Base-by-base conservation (phyloP, 1,139 yeast species). In the Saccharomyces pastorianus region DNA sequence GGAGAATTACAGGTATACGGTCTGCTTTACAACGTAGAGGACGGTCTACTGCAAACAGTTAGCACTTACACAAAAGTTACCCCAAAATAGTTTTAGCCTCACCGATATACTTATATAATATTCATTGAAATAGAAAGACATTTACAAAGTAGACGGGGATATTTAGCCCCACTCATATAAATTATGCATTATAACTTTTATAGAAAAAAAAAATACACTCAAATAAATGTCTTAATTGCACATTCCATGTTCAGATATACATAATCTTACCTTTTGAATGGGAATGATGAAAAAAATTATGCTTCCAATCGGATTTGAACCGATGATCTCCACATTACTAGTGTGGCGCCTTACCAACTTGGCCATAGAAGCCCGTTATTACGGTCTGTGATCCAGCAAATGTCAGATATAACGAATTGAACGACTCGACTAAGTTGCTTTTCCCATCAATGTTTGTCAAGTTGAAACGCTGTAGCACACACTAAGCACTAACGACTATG, bases 1-100 rank as follows among this genome's bases (percentile, higher is more conserved):
- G 83, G 87, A n/a, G 83, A 84, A n/a, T 77, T 93, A 51, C 31
- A 88, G 70, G 87, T 93, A 47, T 85, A 90, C 80, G 98, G 97
- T 1, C 73, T 91, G 71, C 81, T 93, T 60, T 93, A 91, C 72
- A 90, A 91, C 67, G 96, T 90, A 48, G 82, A 80, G 44, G 78
- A 88, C 8, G 99, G 98, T 25, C 76, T 78, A 52, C 76, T 91
- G 48, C 75, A 73, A 55, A 71, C 70, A 58, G 67, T 78, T 34
- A 75, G 73, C 28, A 29, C 67, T 51, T 27, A 28, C 47, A 8
- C 50, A 46, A 23, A 29, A 42, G 34, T 44, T 14, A 23, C 29
- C 46, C 34, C 49, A 47, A 44, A 51, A 47, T 28, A 44, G 44
- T 14, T 8, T 14, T 23, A 25, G 42, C 46, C 6, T 29, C 25